Percentiles rank a stretch among this genome's conserved stretches.
Conservation (phyloP, 495 filamentous ascomycete genomes). For the Neurospora tetraspora region DNA sequence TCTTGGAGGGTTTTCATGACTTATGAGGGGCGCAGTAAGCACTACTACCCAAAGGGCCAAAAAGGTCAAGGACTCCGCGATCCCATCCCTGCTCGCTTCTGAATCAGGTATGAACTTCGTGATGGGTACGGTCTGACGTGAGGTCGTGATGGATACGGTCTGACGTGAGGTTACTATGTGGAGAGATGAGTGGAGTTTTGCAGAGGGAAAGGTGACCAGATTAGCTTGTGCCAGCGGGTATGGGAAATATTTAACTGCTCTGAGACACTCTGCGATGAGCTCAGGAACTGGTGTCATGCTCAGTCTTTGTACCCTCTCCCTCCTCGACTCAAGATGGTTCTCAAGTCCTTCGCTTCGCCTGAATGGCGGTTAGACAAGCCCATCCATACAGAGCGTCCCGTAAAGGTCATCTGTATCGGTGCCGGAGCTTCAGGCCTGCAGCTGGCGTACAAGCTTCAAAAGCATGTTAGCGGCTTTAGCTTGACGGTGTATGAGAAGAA, state of each 20-base stretch:
- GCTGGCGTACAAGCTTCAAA: conserved; percentile 17
- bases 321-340: neutral
- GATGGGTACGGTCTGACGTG: neutral
- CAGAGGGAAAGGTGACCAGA: neutral
- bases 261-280: neutral
- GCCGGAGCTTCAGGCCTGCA: conserved; percentile 23
- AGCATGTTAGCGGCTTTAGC: neutral
- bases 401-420: conserved; percentile 16
- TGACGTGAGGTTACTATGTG: neutral
- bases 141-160: neutral
- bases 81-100: neutral
- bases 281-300: neutral
- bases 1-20: neutral
- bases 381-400: neutral
- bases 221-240: neutral
- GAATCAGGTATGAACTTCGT: neutral
- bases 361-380: neutral
- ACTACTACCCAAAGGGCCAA: neutral
- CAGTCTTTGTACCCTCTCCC: neutral
- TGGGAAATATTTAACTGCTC: neutral
- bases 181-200: neutral
- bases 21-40: neutral
- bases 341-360: neutral
- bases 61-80: neutral
- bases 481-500: neutral